Conservation (phyloP, 2,329 filamentous ascomycete genomes). For the Parastagonospora avenae region DNA sequence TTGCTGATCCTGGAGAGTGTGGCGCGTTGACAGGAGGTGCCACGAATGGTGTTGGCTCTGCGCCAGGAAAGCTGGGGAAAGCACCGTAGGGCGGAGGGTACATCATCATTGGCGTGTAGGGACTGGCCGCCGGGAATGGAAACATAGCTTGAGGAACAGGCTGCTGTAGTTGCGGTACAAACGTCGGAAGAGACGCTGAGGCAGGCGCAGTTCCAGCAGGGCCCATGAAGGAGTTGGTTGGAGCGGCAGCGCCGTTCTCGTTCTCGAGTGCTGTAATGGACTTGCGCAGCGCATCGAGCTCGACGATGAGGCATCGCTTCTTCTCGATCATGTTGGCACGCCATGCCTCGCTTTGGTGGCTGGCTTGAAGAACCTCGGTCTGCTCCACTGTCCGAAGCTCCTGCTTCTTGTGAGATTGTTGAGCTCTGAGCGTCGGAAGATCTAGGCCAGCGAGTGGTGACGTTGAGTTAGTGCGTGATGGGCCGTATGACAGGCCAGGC, state of each 20-base stretch:
- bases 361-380: conserved; percentile 42
- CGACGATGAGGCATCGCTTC: conserved; percentile 43
- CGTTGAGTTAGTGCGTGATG: conserved; percentile 23
- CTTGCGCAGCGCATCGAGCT: conserved; percentile 44
- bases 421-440: conserved; percentile 30
- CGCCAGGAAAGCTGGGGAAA: conserved; percentile 20
- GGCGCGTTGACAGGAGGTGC: conserved; percentile 17
- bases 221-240: conserved; percentile 13
- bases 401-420: conserved; percentile 38
- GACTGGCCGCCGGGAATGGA: conserved; percentile 23
- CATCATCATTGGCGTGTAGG: conserved; percentile 35
- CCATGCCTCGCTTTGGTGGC: conserved; percentile 40
- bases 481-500: conserved; percentile 12
- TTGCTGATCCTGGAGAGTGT: conserved; percentile 38
- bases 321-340: conserved; percentile 41
- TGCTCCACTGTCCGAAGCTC: conserved; percentile 45
- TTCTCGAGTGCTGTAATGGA: conserved; percentile 37
- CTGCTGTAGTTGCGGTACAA: conserved; percentile 32
- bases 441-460: conserved; percentile 31
- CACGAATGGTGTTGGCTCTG: conserved; percentile 29
- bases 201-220: conserved; percentile 8
- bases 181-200: conserved; percentile 18
- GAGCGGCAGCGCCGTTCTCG: conserved; percentile 14
- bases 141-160: conserved; percentile 30
- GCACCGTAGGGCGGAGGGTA: conserved; percentile 30